These are phyloP conservation scores for Penicillium soppii DNA, from an alignment of 495 filamentous ascomycete species.

Conservation along the genomic window DNA sequence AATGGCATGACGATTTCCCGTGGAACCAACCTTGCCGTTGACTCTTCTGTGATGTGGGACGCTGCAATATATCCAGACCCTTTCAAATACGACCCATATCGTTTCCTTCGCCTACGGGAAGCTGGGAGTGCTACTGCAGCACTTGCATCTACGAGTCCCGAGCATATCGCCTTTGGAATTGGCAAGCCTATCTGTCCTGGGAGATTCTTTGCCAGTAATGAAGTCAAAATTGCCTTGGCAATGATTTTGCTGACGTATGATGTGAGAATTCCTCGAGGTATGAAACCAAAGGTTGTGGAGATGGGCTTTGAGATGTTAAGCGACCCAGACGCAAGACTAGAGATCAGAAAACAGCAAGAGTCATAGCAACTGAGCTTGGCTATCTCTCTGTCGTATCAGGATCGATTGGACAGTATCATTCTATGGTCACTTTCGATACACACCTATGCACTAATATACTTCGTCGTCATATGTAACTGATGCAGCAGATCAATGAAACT, in stretches of 20 bases:
- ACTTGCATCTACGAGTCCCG: conserved; percentile 27
- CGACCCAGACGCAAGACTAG: neutral
- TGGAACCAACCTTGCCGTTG: neutral
- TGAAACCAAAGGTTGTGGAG: neutral
- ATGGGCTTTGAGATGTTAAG: neutral
- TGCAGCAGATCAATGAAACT: too few relatives aligned
- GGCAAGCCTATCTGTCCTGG: conserved; percentile 47
- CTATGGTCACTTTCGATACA: too few relatives aligned
- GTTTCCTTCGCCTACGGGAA: neutral
- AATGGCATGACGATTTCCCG: neutral
- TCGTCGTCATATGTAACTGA: too few relatives aligned
- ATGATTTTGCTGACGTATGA: conserved; percentile 10
- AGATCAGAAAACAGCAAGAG: neutral
- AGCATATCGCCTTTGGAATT: conserved; percentile 36
- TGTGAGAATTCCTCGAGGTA: neutral
- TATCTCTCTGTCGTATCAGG: too few relatives aligned
- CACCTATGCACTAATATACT: too few relatives aligned
- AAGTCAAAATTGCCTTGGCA: conserved; percentile 33
- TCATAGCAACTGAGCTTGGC: too few relatives aligned
- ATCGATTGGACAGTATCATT: too few relatives aligned
- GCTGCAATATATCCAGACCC: neutral
- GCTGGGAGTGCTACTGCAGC: conserved; percentile 6
- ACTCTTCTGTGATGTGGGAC: neutral
- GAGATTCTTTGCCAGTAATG: conserved; percentile 36
- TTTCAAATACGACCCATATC: neutral